Evolutionary conservation across 2,329 filamentous ascomycete species (phyloP).

Genomic region (Chaetomiaceae sp.): DNA sequence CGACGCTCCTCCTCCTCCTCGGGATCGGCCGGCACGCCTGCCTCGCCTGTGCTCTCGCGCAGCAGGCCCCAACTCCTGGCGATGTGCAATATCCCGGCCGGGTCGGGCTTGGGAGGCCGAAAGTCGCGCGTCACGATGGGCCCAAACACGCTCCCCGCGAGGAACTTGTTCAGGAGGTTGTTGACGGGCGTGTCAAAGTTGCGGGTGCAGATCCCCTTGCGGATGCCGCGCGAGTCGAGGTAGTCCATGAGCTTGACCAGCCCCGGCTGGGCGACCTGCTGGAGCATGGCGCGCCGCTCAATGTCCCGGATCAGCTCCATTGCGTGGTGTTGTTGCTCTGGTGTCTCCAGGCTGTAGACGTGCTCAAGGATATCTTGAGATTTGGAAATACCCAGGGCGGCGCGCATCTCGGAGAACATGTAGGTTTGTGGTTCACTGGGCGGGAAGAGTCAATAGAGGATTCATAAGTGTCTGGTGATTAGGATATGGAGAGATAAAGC

Average conservation of each 20-base stretch:
- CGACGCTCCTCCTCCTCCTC: conserved; percentile 14
- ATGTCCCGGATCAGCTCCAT: conserved; percentile 71
- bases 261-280: conserved; percentile 77
- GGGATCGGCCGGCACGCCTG: conserved; percentile 20
- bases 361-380: conserved; percentile 82
- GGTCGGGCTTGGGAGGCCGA: conserved; percentile 77
- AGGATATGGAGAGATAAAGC: too few species aligned
- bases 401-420: conserved; percentile 89
- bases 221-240: conserved; percentile 61
- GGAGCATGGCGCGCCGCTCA: conserved; percentile 73
- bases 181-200: conserved; percentile 82
- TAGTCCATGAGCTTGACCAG: conserved; percentile 75
- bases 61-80: conserved; percentile 68
- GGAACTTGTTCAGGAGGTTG: conserved; percentile 70
- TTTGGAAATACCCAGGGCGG: conserved; percentile 66
- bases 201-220: conserved; percentile 84
- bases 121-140: conserved; percentile 85
- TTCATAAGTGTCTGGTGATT: too few species aligned
- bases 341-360: conserved; percentile 66
- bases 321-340: conserved; percentile 55
- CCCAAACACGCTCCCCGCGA: conserved; percentile 61
- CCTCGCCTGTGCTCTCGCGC: conserved; percentile 19
- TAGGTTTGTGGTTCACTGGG: conserved; percentile 81
- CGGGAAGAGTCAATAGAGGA: not conserved
- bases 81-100: conserved; percentile 83